Evolutionary conservation across 805 yeast genomes (phyloP), one percentile per base, ranked within the genome.

Genomic region (Martiniozyma abietophila): DNA sequence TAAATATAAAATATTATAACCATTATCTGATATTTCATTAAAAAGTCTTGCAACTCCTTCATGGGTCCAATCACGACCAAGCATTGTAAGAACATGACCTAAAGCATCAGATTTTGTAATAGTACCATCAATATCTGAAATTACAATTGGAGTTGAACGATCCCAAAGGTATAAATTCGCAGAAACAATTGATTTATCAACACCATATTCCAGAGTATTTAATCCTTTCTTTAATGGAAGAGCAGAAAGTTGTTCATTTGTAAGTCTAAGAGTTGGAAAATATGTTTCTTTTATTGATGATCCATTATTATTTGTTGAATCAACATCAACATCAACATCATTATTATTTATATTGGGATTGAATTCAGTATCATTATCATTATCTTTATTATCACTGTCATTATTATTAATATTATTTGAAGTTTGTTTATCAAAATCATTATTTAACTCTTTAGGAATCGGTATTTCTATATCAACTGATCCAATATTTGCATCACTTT

Each of bases 61-160:
- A 54, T 92, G 98, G 0, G 98, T 92, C 98, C 98, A 92, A 61
- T 92, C 98, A 47, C 85, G 73, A 4, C 98, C 98, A 24, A 92
- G 64, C 75, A 89, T 76, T 12, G 92, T 86, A 56, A 92, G 64
- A 2, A 92, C 89, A 58, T 92, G 98, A 3, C 98, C 98, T 49
- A 92, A 63, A 0, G 98, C 98, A 61, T 92, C 98, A 1, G 96
- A 86, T 57, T 86, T 88, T 12, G 98, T 92, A 45, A 92, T 92
- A 2, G 98, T 92, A 12, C 98, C 98, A 56, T 92, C 98, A 39
- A 92, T 92, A 59, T 92, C 98, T 7, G 96, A 84, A 18, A 92
- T 89, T 6, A 92, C 98, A 27, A 92, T 81, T 2, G 97, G 96
- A 0, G 80, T 77, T 38, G 75, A 67, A 45, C 78, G 68, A 43